A percentile compares a stretch with the other conserved stretches of the same genome.
These are phyloP conservation scores for Fibroporia radiculosa DNA, from an alignment of 768 basidiomycete genomes.

Conservation along the genomic window DNA sequence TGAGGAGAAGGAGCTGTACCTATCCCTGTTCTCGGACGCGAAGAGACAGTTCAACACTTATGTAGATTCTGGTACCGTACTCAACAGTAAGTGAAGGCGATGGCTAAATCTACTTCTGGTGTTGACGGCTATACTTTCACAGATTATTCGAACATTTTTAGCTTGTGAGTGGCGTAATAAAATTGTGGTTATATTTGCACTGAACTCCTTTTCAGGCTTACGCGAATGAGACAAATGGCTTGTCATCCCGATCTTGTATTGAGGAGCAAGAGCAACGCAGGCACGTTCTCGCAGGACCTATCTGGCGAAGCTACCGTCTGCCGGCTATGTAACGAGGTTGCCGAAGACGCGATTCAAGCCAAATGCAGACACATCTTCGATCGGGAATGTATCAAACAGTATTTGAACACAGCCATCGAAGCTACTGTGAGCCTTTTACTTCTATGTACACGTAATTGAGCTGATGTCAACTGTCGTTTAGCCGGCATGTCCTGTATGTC, in stretches of 20 bases:
- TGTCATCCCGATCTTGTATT: constrained; percentile 94
- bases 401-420: constrained; percentile 70
- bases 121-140: not conserved
- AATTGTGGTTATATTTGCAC: not conserved
- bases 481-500: constrained; percentile 95
- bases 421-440: constrained; percentile 38
- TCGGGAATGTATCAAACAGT: constrained; percentile 91
- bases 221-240: constrained; percentile 94
- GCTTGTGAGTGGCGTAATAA: constrained; percentile 36
- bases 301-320: constrained; percentile 78
- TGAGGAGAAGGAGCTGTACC: constrained; percentile 93
- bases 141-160: constrained; percentile 91
- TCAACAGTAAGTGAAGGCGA: constrained; percentile 67
- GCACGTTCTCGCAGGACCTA: constrained; percentile 50
- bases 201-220: constrained; percentile 46
- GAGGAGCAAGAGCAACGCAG: constrained; percentile 72
- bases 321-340: constrained; percentile 92
- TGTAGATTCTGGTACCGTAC: constrained; percentile 79
- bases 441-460: not conserved
- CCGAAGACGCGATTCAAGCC: constrained; percentile 93
- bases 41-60: constrained; percentile 90
- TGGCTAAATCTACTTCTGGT: not conserved
- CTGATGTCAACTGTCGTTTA: constrained; percentile 20
- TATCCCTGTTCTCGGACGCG: constrained; percentile 86
- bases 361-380: constrained; percentile 94